A percentile compares a stretch with the other conserved stretches of the same genome.
Evolutionary conservation across 345 rosid species (phyloP).

Genomic region (Heritiera fomes): DNA sequence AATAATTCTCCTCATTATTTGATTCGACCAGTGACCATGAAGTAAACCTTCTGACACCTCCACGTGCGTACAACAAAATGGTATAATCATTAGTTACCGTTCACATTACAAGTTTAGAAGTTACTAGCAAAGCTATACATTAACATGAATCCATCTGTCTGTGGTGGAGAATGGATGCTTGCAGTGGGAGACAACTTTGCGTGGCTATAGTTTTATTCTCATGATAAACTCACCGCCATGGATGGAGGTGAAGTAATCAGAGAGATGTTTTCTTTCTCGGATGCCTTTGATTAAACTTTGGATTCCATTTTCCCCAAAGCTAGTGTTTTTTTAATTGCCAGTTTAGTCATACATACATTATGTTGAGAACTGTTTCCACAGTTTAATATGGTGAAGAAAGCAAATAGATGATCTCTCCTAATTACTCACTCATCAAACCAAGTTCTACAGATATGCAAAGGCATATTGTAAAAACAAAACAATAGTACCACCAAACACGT

Average conservation of each 20-base stretch:
- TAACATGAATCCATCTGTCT: not conserved
- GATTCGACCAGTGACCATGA: not conserved
- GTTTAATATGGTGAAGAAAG: not conserved
- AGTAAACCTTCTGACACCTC: conserved; percentile 20
- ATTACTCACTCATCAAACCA: not conserved
- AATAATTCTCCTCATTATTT: not conserved
- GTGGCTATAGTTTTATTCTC: not conserved
- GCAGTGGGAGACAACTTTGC: not conserved
- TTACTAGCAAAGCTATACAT: not conserved
- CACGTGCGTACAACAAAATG: conserved; percentile 23
- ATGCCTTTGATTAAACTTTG: not conserved
- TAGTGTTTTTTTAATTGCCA: not conserved
- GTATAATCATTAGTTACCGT: not conserved
- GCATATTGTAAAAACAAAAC: conserved; percentile 4
- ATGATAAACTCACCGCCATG: not conserved
- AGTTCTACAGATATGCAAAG: conserved; percentile 15
- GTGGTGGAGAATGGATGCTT: conserved; percentile 10
- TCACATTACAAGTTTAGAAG: conserved; percentile 14
- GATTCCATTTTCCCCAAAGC: conserved; percentile 17
- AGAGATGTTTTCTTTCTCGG: not conserved
- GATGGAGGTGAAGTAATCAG: too few species aligned
- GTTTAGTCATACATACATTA: not conserved
- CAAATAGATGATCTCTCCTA: not conserved
- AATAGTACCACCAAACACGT: not conserved
- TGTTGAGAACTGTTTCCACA: not conserved